A percentile compares a stretch with the other conserved stretches of the same genome.
Conservation (phyloP, 2,329 filamentous ascomycete species). For the Ophioceras dolichostomum region DNA sequence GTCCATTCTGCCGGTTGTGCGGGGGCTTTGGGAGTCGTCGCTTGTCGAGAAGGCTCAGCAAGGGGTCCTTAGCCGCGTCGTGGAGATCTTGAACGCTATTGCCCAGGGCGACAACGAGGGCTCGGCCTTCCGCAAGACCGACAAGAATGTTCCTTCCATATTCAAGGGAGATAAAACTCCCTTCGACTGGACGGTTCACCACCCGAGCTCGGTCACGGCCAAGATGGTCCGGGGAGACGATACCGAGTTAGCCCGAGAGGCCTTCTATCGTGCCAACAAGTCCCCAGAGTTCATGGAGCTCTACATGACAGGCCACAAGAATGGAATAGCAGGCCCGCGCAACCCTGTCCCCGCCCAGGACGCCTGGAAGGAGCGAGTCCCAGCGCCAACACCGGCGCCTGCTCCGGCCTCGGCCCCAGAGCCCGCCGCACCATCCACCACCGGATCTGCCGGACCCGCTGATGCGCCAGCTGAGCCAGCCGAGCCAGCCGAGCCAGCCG, state of each 20-base stretch:
- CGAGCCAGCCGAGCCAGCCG: too few relatives aligned
- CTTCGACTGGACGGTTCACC: constrained; percentile 33
- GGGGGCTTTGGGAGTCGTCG: constrained; percentile 72
- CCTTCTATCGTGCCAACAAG: constrained; percentile 71
- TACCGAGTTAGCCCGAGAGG: constrained; percentile 59
- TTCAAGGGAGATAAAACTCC: constrained; percentile 29
- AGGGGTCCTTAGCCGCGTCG: constrained; percentile 58
- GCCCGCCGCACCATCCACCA: too few relatives aligned
- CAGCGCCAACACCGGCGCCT: constrained; percentile 6
- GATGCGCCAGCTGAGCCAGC: too few relatives aligned
- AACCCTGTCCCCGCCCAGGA: constrained; percentile 57
- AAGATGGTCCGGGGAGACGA: constrained; percentile 38
- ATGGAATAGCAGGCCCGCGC: constrained; percentile 44
- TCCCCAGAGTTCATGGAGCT: constrained; percentile 47
- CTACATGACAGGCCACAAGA: constrained; percentile 58
- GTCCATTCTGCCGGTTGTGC: constrained; percentile 63
- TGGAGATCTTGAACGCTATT: constrained; percentile 73
- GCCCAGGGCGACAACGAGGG: constrained; percentile 66
- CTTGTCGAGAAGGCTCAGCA: constrained; percentile 63
- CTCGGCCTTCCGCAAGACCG: constrained; percentile 47
- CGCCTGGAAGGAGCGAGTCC: constrained; percentile 22
- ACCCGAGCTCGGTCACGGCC: constrained; percentile 16
- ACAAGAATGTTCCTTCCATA: constrained; percentile 31
- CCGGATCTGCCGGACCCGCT: too few relatives aligned
- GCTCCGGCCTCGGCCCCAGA: too few relatives aligned